A percentile compares a stretch with the other conserved stretches of the same genome.
Evolutionary conservation across 2,329 filamentous ascomycete genomes (phyloP).

Genomic region (Aspergillus chevalieri): DNA sequence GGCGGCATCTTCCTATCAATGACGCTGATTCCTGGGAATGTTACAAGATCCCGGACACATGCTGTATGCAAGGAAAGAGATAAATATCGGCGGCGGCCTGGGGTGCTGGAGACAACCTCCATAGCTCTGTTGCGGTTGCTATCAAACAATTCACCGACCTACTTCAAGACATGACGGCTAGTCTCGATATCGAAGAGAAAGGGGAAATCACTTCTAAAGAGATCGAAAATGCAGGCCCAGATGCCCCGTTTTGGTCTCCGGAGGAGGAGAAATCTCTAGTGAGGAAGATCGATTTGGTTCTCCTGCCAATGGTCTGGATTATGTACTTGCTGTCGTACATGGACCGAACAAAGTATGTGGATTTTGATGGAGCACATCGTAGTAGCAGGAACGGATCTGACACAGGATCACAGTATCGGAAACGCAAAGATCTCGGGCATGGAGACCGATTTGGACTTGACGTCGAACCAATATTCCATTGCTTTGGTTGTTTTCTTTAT

Average conservation of each 20-base stretch:
- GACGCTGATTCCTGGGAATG: background rate
- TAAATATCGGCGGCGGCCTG: background rate
- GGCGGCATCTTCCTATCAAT: background rate
- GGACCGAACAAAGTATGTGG: conserved; percentile 20
- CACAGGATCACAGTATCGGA: conserved; percentile 11
- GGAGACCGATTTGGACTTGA: conserved; percentile 13
- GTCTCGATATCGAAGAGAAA: conserved; percentile 1
- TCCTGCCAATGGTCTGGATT: conserved; percentile 45
- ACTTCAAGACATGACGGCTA: no score
- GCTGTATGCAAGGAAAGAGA: background rate
- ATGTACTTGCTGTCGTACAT: conserved; percentile 48
- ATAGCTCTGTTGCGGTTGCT: background rate
- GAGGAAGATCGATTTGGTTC: conserved; percentile 39
- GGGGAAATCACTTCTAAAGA: conserved; percentile 10
- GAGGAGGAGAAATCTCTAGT: conserved; percentile 41
- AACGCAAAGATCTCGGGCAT: conserved; percentile 22
- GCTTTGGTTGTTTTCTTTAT: conserved; percentile 51
- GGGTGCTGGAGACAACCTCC: background rate
- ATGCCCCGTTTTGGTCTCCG: conserved; percentile 6
- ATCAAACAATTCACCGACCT: background rate
- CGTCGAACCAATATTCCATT: conserved; percentile 45
- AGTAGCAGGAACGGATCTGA: background rate
- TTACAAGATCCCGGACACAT: no score
- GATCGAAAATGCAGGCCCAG: conserved; percentile 13
- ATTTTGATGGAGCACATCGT: background rate